Percentiles rank a stretch among this genome's conserved stretches.
Evolutionary conservation across 768 basidiomycete genomes (phyloP).

Genomic region (Russula abietina): DNA sequence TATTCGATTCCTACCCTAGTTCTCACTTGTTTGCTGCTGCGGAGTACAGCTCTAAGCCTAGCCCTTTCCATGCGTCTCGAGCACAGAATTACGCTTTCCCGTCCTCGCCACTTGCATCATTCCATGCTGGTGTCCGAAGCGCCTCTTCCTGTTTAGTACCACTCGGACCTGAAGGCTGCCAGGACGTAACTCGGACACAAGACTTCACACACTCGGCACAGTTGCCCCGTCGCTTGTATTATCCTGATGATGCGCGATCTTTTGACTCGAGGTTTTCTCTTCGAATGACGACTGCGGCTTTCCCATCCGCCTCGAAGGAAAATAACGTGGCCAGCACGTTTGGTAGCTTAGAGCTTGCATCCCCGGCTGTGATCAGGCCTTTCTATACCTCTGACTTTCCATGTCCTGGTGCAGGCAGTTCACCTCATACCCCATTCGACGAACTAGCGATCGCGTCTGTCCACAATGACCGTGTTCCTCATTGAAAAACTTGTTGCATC

Average conservation of each 20-base stretch:
- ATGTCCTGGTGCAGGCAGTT: not conserved
- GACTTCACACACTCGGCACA: slow-evolving; percentile 6
- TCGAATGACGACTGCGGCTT: slow-evolving; percentile 9
- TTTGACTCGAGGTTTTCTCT: not conserved
- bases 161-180: slow-evolving; percentile 8
- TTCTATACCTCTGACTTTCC: slow-evolving; percentile 16
- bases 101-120: slow-evolving; percentile 16
- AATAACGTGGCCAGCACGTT: slow-evolving; percentile 11
- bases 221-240: slow-evolving; percentile 23
- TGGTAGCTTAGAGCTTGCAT: slow-evolving; percentile 18
- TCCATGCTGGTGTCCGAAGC: not conserved
- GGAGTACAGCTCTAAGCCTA: slow-evolving; percentile 5
- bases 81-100: slow-evolving; percentile 16
- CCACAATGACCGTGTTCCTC: slow-evolving; percentile 10
- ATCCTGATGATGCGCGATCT: slow-evolving; percentile 10
- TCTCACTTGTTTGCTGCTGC: not conserved
- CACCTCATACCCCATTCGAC: slow-evolving; percentile 3
- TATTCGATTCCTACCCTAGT: not conserved
- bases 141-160: slow-evolving; percentile 2
- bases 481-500: not conserved
- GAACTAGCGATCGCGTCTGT: not conserved
- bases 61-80: slow-evolving; percentile 14
- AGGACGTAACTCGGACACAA: not conserved
- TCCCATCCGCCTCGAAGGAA: slow-evolving; percentile 10
- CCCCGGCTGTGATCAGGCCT: slow-evolving; percentile 22